phyloP scores from a whole-genome alignment of 2,329 filamentous ascomycete species.

The Colletotrichum higginsianum region DNA sequence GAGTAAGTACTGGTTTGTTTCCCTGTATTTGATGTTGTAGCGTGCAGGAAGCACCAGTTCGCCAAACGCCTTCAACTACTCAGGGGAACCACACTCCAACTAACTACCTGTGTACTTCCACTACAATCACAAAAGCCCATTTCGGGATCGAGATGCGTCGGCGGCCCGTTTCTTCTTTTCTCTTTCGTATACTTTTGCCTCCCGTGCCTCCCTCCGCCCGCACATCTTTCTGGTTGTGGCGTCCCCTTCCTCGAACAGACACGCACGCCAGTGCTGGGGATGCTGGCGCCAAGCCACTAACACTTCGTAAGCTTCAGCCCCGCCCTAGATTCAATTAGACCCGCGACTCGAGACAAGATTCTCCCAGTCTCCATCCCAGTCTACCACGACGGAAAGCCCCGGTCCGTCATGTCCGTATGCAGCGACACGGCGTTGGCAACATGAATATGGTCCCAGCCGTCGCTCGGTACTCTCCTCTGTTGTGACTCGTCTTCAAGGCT shows the following conservation, averaged over 20 bases:
- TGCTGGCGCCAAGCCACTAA: constrained; percentile 37
- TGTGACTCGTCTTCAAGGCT: constrained; percentile 3
- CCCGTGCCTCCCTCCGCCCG: neutral
- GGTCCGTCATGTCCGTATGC: neutral
- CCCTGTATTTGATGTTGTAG: neutral
- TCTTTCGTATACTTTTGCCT: neutral
- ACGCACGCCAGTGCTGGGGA: no score
- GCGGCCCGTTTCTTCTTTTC: neutral
- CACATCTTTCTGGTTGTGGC: neutral
- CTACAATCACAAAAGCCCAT: neutral
- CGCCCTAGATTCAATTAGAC: constrained; percentile 25
- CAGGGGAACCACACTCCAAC: no score
- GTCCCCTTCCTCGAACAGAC: neutral
- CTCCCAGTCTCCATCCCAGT: neutral
- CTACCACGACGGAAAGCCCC: constrained; percentile 10
- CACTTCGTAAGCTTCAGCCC: constrained; percentile 26
- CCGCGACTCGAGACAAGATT: constrained; percentile 9
- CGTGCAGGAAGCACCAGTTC: neutral
- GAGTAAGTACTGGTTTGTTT: neutral
- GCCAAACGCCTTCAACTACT: neutral
- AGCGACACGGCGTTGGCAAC: neutral
- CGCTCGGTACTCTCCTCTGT: neutral
- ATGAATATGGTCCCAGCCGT: neutral
- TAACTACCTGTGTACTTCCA: no score
- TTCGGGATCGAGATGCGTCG: constrained; percentile 1